Evolutionary conservation across 495 filamentous ascomycete genomes (phyloP), one percentile per base, ranked within the genome.

Genomic region (Neurospora pannonica): DNA sequence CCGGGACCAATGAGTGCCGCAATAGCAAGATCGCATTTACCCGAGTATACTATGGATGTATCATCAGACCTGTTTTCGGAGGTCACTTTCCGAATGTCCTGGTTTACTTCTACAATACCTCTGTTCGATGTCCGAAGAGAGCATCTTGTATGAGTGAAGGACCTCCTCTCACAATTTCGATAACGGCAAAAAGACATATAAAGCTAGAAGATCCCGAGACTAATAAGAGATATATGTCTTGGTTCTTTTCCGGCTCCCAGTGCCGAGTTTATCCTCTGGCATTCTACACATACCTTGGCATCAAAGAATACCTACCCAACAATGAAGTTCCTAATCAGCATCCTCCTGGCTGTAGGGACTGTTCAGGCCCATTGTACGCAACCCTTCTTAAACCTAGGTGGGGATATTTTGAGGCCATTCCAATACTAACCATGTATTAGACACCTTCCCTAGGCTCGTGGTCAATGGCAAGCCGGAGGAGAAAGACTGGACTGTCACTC

Each of bases 401-500:
- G n/a, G 8, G 24, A 70, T 15, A 4, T 43, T 9, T 67, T 38
- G 19, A 38, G 15, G 17, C 37, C n/a, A 34, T 48, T 40, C 19
- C 28, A 34, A 19, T 39, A 21, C 43, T 77, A 17, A 74, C 70
- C 4, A n/a, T 11, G 11, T 39, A 21, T 10, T 24, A 84, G 83
- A 84, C 72, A 84, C 83, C 0, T 85, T 85, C 70, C 81, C 83
- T 0, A 72, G 80, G 40, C 80, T 84, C 4, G 81, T 84, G 5
- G 75, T 84, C 74, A 80, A 85, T 38, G 83, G 83, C 34, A 78
- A 81, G 42, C 38, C 82, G 38, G 82, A 84, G 39, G 81, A 79
- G 2, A 78, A 78, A 15, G 82, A 83, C 77, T 85, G 80, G 82
- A 82, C 78, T n/a, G 81, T 79, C n/a, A 83, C 82, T 9, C 82